These are phyloP conservation scores for Talaromyces sp. DNA, from an alignment of 2,329 filamentous ascomycete species.

Conservation along the genomic window DNA sequence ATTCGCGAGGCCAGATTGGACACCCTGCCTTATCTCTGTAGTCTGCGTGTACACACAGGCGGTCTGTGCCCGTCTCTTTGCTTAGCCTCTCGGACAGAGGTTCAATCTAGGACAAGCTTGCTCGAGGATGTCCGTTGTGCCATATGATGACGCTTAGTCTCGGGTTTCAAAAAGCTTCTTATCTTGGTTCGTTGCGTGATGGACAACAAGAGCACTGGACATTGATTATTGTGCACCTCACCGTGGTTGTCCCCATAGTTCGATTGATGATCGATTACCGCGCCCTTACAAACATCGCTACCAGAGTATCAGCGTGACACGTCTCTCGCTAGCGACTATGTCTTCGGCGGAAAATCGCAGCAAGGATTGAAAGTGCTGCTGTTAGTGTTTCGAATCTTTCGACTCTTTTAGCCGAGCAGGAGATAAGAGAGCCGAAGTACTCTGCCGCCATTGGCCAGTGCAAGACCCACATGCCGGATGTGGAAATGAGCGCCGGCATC, in stretches of 20 bases:
- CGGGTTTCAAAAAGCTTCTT: not conserved
- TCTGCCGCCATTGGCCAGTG: not conserved
- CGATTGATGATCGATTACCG: not conserved
- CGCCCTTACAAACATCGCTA: not conserved
- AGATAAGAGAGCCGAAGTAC: not conserved
- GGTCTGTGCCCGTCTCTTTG: not conserved
- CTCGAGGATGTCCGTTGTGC: not conserved
- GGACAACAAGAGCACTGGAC: not conserved
- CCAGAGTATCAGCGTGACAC: not conserved
- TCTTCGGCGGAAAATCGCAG: no score
- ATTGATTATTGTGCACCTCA: not conserved
- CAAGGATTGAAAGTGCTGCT: not conserved
- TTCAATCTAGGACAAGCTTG: not conserved
- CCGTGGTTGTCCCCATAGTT: not conserved
- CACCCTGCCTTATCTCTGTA: not conserved
- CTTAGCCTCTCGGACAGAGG: not conserved
- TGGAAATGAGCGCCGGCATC: not conserved
- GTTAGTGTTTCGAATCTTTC: not conserved
- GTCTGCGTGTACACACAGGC: not conserved
- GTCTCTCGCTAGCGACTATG: not conserved
- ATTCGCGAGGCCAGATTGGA: not conserved
- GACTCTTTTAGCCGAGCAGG: not conserved
- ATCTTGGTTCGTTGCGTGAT: not conserved
- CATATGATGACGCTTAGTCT: not conserved
- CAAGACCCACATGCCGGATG: not conserved